phyloP scores from a whole-genome alignment of 139 green algal species.

The Chlorella vulgaris region DNA sequence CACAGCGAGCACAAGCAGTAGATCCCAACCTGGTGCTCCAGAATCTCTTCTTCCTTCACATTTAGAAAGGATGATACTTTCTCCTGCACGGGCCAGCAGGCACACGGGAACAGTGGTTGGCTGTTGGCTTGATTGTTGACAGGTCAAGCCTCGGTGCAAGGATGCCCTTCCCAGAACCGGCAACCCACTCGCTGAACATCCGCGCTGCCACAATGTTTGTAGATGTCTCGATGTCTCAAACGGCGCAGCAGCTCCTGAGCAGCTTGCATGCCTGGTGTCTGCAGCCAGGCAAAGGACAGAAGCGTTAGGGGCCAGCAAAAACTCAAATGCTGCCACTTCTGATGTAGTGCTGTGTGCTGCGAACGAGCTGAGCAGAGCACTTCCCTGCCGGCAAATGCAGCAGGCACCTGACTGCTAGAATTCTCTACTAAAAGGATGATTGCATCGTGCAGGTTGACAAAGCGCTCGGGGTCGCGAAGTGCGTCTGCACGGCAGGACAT shows the following conservation, averaged over 20 bases:
- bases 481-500: constrained; percentile 16
- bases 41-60: background rate
- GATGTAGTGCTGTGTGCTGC: too few relatives aligned
- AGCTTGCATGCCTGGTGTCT: background rate
- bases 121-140: too few relatives aligned
- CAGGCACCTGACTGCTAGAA: background rate
- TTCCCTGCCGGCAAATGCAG: too few relatives aligned
- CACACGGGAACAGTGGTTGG: too few relatives aligned
- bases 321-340: too few relatives aligned
- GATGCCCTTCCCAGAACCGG: too few relatives aligned
- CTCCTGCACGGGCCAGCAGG: too few relatives aligned
- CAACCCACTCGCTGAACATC: constrained; percentile 8
- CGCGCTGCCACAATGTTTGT: background rate
- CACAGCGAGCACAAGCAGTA: too few relatives aligned
- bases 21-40: constrained; percentile 34
- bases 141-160: too few relatives aligned
- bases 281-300: background rate
- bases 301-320: background rate
- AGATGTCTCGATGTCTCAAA: constrained; percentile 26
- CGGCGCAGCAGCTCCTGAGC: constrained; percentile 25
- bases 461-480: constrained; percentile 43
- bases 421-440: constrained; percentile 49
- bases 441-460: constrained; percentile 72
- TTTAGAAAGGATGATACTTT: background rate
- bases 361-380: too few relatives aligned